Percentiles rank a stretch among this genome's conserved stretches.
Conservation (phyloP, 2,329 filamentous ascomycete genomes). For the Verticillium isaacii region DNA sequence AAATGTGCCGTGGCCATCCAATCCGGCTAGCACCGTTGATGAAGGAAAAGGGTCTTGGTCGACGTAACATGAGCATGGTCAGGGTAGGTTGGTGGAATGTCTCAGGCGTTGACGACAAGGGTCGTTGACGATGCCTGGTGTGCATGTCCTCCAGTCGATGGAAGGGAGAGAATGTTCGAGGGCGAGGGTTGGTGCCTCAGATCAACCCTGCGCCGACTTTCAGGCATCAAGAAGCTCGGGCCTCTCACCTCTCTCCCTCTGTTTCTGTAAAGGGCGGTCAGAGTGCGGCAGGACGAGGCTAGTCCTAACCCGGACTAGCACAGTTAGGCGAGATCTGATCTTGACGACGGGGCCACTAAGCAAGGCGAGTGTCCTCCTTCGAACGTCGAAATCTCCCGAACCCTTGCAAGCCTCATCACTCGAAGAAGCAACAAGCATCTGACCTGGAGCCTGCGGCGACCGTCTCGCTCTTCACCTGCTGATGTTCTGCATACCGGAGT, state of each 20-base stretch:
- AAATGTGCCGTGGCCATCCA: neutral
- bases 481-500: neutral
- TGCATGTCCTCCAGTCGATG: neutral
- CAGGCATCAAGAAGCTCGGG: neutral
- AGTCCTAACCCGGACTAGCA: neutral
- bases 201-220: neutral
- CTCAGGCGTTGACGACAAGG: neutral
- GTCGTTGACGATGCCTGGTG: neutral
- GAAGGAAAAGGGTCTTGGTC: neutral
- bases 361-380: neutral
- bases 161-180: neutral
- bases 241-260: neutral
- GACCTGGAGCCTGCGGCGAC: neutral
- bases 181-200: neutral
- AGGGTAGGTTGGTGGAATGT: neutral
- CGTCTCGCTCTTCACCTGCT: neutral
- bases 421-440: neutral
- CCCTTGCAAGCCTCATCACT: neutral
- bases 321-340: neutral
- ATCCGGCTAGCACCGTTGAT: neutral
- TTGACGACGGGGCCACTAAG: neutral
- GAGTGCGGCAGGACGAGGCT: neutral
- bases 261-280: neutral
- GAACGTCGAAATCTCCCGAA: neutral
- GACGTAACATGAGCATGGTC: neutral